Percentiles rank a stretch among this genome's conserved stretches.
Evolutionary conservation across 257 asterid genomes (phyloP).

Genomic region (Capsicum rhomboideum): DNA sequence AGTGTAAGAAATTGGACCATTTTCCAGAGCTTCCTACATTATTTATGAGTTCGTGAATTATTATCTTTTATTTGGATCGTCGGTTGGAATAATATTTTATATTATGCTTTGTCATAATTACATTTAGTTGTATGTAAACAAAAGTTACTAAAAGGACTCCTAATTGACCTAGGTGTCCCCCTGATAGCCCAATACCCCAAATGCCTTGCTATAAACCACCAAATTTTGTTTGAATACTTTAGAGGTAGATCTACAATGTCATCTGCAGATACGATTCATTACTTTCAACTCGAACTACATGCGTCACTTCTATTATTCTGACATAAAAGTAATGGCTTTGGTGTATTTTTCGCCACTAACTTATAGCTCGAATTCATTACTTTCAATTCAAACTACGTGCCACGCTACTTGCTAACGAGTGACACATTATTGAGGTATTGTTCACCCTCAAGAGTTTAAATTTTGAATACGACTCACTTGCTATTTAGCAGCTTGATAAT

Average conservation of each 20-base stretch:
- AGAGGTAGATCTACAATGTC: neutral
- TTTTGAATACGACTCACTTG: neutral
- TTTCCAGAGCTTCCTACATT: neutral
- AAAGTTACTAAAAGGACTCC: neutral
- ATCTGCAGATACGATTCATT: neutral
- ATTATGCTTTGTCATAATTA: neutral
- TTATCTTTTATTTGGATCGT: neutral
- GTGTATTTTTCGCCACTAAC: neutral
- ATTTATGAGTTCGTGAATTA: neutral
- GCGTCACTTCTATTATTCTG: neutral
- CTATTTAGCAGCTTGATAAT: neutral
- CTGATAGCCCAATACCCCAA: neutral
- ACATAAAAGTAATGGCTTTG: neutral
- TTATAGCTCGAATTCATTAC: neutral
- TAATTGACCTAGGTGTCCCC: neutral
- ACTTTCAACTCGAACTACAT: neutral
- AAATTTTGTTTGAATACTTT: neutral
- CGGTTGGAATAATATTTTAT: neutral
- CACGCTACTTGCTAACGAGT: no score
- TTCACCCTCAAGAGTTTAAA: neutral
- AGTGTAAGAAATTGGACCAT: neutral
- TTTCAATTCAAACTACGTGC: no score
- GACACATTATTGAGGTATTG: no score
- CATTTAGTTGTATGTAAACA: neutral
- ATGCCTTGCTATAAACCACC: neutral